Evolutionary conservation across 2,329 filamentous ascomycete species (phyloP).

Genomic region (Penicillium janthinellum): DNA sequence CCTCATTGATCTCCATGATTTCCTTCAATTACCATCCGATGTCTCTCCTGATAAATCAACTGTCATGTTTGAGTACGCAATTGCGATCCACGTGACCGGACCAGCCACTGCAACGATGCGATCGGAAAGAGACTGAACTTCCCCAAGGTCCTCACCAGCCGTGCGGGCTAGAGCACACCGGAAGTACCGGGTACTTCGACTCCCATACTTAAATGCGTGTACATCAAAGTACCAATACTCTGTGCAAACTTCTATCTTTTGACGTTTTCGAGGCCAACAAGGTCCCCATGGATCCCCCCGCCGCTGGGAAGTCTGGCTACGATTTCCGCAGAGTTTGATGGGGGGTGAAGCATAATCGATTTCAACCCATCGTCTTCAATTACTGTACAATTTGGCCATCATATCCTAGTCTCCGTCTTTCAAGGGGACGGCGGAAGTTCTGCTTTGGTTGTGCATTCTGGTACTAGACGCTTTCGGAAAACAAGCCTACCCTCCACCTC

Average conservation of each 20-base stretch:
- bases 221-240: slow-evolving; percentile 17
- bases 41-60: not conserved
- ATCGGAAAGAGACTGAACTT: slow-evolving; percentile 21
- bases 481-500: not conserved
- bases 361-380: not conserved
- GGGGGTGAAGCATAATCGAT: not conserved
- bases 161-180: not conserved
- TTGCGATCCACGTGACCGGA: slow-evolving; percentile 17
- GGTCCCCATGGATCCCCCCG: slow-evolving; percentile 32
- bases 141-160: slow-evolving; percentile 37
- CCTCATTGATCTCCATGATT: not conserved
- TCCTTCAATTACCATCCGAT: not conserved
- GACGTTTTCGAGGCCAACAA: slow-evolving; percentile 33
- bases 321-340: slow-evolving; percentile 23
- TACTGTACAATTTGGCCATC: not conserved
- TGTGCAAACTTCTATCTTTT: slow-evolving; percentile 8
- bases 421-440: not conserved
- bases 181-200: slow-evolving; percentile 19
- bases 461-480: slow-evolving; percentile 4
- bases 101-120: slow-evolving; percentile 16
- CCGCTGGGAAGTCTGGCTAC: not conserved
- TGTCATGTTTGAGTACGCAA: not conserved
- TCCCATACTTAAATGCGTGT: not conserved
- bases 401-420: not conserved
- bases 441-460: not conserved